Base-by-base conservation (phyloP, 129 eudicot species). In the Heracleum sosnowskyi region DNA sequence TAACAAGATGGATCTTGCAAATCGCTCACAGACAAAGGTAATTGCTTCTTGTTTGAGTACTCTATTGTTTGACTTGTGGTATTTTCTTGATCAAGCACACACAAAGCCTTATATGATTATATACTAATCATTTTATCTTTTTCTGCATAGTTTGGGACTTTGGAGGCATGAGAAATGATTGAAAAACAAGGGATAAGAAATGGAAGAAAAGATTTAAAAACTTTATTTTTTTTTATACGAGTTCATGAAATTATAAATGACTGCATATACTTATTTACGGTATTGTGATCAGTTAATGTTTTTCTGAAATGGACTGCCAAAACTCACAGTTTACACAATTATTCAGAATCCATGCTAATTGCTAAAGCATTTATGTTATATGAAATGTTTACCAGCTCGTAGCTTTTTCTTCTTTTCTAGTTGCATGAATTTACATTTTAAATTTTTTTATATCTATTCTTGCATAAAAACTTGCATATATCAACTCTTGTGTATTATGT, bases 1-100 rank as follows among this genome's bases (percentile, higher is more conserved):
- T 47, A 93, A 93, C 79, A 93, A 93, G 85, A 84, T 83, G 84
- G 98, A 93, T 78, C 91, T 91, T 33, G 93, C 95, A 12, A 66
- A 76, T 78, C 90, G 78, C 71, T 83, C 90, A 22, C 85, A 83
- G 60, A 78, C 88, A 18, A 89, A 93, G 96, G 98, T 93, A 79
- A 76, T 47, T 44, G 18, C 17, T 76, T 45, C 31, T 73, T 34
- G 40, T 26, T 76, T 37, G 31, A 26, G 15, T 11, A 22, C 10
- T 76, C 53, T 35, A 31, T 44, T 78, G 34, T 26, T 31, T 81
- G 33, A 35, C 13, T 70, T 46, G 73, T 44, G 46, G n/a, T 24
- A 5, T 45, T 16, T 40, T 37, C 36, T 63, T 12, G 28, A 60
- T 53, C 55, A 73, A 63, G 22, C 24, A 44, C n/a, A 64, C 70